Evolutionary conservation across 306 rosid genomes (phyloP), one percentile per base, ranked within the genome.

Genomic region (Mimosa pudica): DNA sequence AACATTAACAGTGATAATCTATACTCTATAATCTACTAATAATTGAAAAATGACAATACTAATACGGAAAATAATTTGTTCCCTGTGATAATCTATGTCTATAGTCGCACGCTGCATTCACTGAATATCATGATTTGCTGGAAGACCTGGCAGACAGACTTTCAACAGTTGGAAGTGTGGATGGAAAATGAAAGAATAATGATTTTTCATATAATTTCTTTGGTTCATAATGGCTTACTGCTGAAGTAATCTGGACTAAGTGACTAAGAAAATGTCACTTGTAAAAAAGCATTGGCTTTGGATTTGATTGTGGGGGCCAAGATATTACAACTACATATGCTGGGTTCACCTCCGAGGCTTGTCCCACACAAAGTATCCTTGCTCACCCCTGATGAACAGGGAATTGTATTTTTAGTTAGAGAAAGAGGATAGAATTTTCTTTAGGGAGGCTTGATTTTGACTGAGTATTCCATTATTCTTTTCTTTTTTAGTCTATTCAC

Each of bases 81-180:
- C 66, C 52, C 46, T 54, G 62, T 42, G 78, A 36, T 79, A 72
- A 77, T 78, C 17, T 82, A n/a, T 84, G 79, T 68, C 81, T 63
- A 75, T 86, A 89, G 94, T 87, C 92, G 16, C 92, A 92, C 77
- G 80, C 88, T 1, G 81, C 88, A 61, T 93, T 93, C 73, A 77
- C 66, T 41, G 94, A 93, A 71, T 93, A 87, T 80, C 93, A 89
- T 73, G 96, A 93, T 91, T 89, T 91, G 76, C 80, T 95, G 42
- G 90, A 81, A 82, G 91, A 92, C 85, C 89, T 95, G 81, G 92
- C 91, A 68, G 89, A 85, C 78, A 90, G 77, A 82, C 96, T 95
- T 79, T 79, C 92, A 16, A 82, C 96, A 61, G 74, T 87, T 46
- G 72, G 82, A 74, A 82, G 79, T 68, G 81, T 63, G 73, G 92